phyloP scores from a whole-genome alignment of 1,284 basidiomycete genomes.

The Ceratobasidium theobromae region DNA sequence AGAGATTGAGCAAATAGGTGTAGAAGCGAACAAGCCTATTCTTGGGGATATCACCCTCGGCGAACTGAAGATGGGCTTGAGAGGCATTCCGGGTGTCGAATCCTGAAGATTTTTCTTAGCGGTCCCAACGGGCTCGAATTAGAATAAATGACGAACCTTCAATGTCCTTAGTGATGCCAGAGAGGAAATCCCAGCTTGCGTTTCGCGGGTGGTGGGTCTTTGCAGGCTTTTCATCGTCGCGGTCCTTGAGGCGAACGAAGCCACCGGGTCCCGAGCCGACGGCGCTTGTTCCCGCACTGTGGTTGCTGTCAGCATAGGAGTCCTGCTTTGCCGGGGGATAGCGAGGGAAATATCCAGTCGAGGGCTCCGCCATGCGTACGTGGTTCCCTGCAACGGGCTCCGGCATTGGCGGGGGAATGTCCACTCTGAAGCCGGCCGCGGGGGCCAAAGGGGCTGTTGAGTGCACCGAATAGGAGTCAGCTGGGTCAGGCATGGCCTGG shows the following conservation, averaged over 20 bases:
- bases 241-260: constrained; percentile 24
- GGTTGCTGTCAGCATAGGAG: constrained; percentile 20
- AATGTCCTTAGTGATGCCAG: constrained; percentile 57
- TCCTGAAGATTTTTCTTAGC: constrained; percentile 4
- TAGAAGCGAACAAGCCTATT: constrained; percentile 57
- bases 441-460: constrained; percentile 26
- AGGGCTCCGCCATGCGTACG: constrained; percentile 24
- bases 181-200: constrained; percentile 56
- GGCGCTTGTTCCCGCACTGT: background rate
- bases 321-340: constrained; percentile 27
- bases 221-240: constrained; percentile 26
- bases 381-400: constrained; percentile 9
- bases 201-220: constrained; percentile 18
- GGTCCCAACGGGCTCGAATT: constrained; percentile 48
- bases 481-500: constrained; percentile 16
- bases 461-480: constrained; percentile 15
- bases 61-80: constrained; percentile 57
- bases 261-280: constrained; percentile 8
- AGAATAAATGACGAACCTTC: constrained; percentile 47
- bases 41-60: constrained; percentile 57
- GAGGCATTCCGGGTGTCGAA: constrained; percentile 52
- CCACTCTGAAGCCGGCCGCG: constrained; percentile 16
- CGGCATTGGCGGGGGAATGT: constrained; percentile 4
- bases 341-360: background rate
- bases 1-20: constrained; percentile 73